phyloP scores from a whole-genome alignment of 2,329 filamentous ascomycete genomes.

The Triangularia verruculosa region DNA sequence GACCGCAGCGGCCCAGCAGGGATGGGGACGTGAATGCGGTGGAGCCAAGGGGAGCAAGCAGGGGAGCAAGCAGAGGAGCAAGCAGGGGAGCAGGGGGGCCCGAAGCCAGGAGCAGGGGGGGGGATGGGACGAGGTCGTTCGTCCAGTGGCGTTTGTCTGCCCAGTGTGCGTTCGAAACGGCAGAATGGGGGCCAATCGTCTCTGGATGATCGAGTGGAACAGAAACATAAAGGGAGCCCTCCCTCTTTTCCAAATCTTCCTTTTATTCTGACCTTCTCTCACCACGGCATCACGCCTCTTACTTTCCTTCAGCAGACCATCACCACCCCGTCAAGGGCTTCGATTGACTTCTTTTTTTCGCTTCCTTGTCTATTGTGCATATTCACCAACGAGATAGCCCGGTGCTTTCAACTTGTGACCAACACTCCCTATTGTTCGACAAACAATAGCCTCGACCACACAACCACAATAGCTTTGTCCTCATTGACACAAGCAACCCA shows the following conservation, averaged over 20 bases:
- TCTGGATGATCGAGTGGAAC: conserved; percentile 16
- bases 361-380: conserved; percentile 19
- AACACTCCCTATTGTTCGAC: conserved; percentile 16
- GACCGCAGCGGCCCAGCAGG: conserved; percentile 2
- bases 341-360: conserved; percentile 18
- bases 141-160: conserved; percentile 15
- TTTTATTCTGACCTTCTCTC: conserved; percentile 20
- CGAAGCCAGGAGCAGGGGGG: conserved; percentile 7
- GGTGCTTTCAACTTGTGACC: conserved; percentile 19
- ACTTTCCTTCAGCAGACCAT: conserved; percentile 23
- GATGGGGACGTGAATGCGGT: neutral
- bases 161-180: conserved; percentile 23
- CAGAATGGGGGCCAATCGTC: conserved; percentile 23
- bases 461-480: neutral
- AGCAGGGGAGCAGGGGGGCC: conserved; percentile 3
- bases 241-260: conserved; percentile 11
- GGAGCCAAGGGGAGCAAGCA: neutral
- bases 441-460: conserved; percentile 4
- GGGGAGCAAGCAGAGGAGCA: conserved; percentile 5
- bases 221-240: conserved; percentile 28
- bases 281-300: conserved; percentile 25
- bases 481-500: neutral
- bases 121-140: conserved; percentile 5
- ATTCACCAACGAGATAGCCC: conserved; percentile 13
- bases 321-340: conserved; percentile 16